These are phyloP conservation scores for Pleurotus pulmonarius DNA, from an alignment of 768 basidiomycete species.

Conservation along the genomic window DNA sequence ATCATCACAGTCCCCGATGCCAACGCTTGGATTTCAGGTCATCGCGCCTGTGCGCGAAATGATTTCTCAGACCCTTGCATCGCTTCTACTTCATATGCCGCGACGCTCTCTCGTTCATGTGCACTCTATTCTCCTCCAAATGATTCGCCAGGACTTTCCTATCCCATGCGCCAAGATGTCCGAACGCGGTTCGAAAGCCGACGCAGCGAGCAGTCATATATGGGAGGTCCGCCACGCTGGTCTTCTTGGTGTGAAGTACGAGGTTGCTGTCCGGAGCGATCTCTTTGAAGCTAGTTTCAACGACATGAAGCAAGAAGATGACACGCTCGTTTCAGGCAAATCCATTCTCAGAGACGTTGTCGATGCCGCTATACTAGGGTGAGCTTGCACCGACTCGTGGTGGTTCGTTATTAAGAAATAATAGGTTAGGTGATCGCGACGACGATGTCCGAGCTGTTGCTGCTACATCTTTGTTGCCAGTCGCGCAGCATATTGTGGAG, in stretches of 20 bases:
- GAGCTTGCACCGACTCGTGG: slow-evolving; percentile 2
- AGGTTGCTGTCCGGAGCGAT: slow-evolving; percentile 90
- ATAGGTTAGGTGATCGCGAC: slow-evolving; percentile 82
- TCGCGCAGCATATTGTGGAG: slow-evolving; percentile 78
- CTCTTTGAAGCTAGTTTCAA: slow-evolving; percentile 51
- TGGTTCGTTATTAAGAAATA: slow-evolving; percentile 8
- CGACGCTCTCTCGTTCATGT: slow-evolving; percentile 74
- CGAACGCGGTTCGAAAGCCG: slow-evolving; percentile 21
- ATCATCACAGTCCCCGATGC: background rate
- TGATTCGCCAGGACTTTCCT: slow-evolving; percentile 88
- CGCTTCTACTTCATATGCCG: slow-evolving; percentile 86
- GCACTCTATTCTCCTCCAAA: slow-evolving; percentile 79
- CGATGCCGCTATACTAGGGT: slow-evolving; percentile 90
- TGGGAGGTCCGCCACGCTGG: slow-evolving; percentile 99
- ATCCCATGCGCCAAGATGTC: slow-evolving; percentile 25
- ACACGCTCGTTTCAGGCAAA: slow-evolving; percentile 37
- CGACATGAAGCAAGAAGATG: slow-evolving; percentile 32
- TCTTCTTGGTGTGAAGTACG: slow-evolving; percentile 93
- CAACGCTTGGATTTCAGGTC: slow-evolving; percentile 39
- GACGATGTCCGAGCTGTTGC: slow-evolving; percentile 97
- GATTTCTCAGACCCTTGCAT: slow-evolving; percentile 90
- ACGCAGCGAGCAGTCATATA: slow-evolving; percentile 55
- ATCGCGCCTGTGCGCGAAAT: slow-evolving; percentile 97
- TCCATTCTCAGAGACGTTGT: slow-evolving; percentile 78
- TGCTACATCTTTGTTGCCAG: slow-evolving; percentile 85